Evolutionary conservation across 2,329 filamentous ascomycete species (phyloP), one percentile per base, ranked within the genome.

Genomic region (Pseudogymnoascus sp.): DNA sequence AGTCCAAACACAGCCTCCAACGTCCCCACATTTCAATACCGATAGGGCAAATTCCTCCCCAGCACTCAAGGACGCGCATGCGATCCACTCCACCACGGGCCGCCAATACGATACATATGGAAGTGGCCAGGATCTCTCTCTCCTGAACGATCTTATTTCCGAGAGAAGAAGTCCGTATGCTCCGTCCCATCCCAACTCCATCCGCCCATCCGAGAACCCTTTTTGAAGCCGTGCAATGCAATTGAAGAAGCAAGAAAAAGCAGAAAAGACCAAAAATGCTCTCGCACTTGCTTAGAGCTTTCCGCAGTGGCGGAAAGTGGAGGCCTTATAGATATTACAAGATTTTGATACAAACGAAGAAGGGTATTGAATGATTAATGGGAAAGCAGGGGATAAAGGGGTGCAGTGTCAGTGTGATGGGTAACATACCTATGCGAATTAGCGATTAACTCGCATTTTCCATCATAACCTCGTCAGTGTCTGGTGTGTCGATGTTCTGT

Each of bases 381-480:
- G 14, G 48, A 28, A 34, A 57, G 13, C 51, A 57, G 51, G 48
- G 51, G 25, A 16, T 16, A 21, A 57, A 36, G 51, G 51, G 51
- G 51, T 36, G 51, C 51, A 34, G 48, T 13, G 48, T 34, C n/a
- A 57, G 51, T 57, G 48, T 54, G 28, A 14, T 31, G n/a, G 21
- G n/a, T 36, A 57, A 57, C 51, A 57, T 57, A 57, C 51, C 51
- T 57, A 36, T 57, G 51, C 51, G 51, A 57, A 57, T 57, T 57
- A 14, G 25, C n/a, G 51, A 57, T 57, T 2, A 57, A 57, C 51
- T 57, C 51, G 51, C 51, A 57, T 57, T 34, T 57, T 34, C n/a
- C 51, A 14, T 21, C 51, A 34, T 57, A 57, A 57, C 19, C 51
- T 31, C 7, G 28, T 57, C 28, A n/a, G 4, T 34, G 51, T 8